Percentiles rank a stretch among this genome's conserved stretches.
Conservation (phyloP, 139 green algal genomes). For the Deuterostichococcus epilithicus region DNA sequence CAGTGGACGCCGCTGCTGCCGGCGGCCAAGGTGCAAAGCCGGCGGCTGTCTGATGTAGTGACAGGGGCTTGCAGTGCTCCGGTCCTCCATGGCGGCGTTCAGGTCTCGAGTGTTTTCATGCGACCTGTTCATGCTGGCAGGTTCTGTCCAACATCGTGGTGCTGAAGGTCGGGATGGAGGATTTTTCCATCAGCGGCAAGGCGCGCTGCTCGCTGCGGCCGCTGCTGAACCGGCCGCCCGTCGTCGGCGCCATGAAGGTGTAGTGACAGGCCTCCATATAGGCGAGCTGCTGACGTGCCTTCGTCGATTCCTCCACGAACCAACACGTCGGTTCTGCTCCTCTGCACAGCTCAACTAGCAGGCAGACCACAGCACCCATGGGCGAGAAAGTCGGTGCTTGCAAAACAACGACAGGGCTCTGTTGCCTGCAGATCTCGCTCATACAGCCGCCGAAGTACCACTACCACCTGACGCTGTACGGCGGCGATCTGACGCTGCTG, state of each 20-base stretch:
- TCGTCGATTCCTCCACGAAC: no score
- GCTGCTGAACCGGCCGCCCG: conserved; percentile 17
- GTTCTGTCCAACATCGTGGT: background rate
- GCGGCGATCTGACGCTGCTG: conserved; percentile 32
- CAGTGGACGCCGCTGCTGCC: background rate
- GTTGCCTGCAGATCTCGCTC: conserved; percentile 19
- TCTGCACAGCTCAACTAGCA: no score
- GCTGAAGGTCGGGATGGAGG: conserved; percentile 17
- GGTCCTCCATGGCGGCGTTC: no score
- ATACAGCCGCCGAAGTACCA: conserved; percentile 31
- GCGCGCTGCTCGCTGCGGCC: conserved; percentile 15
- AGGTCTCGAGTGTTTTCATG: no score
- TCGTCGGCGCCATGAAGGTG: conserved; percentile 20
- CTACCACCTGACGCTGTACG: conserved; percentile 35
- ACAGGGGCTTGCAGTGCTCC: no score
- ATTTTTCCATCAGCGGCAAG: conserved; percentile 14
- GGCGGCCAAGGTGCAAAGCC: background rate
- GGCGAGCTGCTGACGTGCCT: no score
- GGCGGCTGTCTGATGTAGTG: no score
- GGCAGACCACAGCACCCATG: no score
- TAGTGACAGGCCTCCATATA: no score
- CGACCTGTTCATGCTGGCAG: no score
- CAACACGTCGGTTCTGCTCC: no score
- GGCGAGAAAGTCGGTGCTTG: background rate
- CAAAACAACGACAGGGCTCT: background rate